Evolutionary conservation across 1,284 basidiomycete genomes (phyloP).

Genomic region (Kwoniella shivajii): DNA sequence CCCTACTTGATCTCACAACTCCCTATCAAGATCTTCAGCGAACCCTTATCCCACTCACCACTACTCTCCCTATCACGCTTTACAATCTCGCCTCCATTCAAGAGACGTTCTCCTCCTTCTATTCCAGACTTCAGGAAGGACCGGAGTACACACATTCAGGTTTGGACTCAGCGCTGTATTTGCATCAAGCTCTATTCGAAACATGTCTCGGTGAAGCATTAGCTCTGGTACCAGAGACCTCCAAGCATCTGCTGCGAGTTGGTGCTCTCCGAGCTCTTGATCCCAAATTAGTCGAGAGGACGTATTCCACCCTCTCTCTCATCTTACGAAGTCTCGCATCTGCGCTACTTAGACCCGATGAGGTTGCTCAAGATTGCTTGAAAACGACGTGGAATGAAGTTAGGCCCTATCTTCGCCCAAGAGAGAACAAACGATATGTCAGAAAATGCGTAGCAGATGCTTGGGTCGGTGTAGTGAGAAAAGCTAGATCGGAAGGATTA

Average conservation of each 20-base stretch:
- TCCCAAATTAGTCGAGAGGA: conserved; percentile 49
- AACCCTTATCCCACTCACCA: conserved; percentile 64
- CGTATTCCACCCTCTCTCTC: conserved; percentile 52
- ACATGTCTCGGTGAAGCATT: conserved; percentile 54
- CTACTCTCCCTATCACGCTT: conserved; percentile 76
- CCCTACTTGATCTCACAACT: conserved; percentile 70
- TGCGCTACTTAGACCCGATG: conserved; percentile 36
- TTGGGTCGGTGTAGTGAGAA: conserved; percentile 50
- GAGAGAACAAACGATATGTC: conserved; percentile 47
- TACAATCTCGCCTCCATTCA: conserved; percentile 72
- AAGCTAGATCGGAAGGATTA: conserved; percentile 44
- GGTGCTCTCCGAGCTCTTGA: conserved; percentile 44
- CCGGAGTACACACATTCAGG: conserved; percentile 45
- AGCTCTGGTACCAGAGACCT: conserved; percentile 31
- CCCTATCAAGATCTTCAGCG: conserved; percentile 72
- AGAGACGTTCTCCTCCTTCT: conserved; percentile 54
- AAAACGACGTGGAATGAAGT: conserved; percentile 39
- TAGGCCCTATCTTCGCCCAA: conserved; percentile 36
- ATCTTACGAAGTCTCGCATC: conserved; percentile 45
- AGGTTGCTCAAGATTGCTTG: conserved; percentile 20
- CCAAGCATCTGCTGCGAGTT: conserved; percentile 37
- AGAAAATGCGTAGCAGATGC: conserved; percentile 52
- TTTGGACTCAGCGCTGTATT: conserved; percentile 45
- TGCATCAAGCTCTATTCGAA: conserved; percentile 53
- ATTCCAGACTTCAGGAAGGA: conserved; percentile 53